Base-by-base conservation (phyloP, 1,284 basidiomycete species). In the Leccinum huronense region DNA sequence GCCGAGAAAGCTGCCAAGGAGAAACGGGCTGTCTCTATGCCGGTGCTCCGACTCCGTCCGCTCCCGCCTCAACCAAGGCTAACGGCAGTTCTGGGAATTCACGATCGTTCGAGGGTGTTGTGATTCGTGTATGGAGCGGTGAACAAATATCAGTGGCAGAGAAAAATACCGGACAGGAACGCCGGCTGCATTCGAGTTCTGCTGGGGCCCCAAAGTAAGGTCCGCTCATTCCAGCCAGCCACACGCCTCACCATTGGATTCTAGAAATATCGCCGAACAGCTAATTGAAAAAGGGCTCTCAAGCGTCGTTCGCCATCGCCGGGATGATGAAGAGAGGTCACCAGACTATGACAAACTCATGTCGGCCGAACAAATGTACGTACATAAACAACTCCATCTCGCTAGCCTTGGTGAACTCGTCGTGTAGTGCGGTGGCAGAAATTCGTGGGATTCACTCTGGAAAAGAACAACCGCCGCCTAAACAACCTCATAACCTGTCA, bases 301-400 rank as follows among this genome's bases (percentile, higher is more conserved):
- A 2, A 91, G 89, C 61, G 92, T 94, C 9, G 87, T 98, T 55
- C 88, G 96, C 58, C 97, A 99, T 78, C 91, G 89, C 70, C 88
- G 94, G 53, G 96, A 97, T 70, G 97, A 98, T 73, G 97, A 98
- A 77, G 93, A 97, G 70, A 87, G 95, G 59, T 97, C 95, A 23
- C 85, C 91, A 13, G 96, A 98, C 75, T 95, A 93, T 70, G 97
- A 99, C 79, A 94, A 94, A 77, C 82, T 98, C 54, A 95, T 98
- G 85, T 88, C 91, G 45, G 96, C 96, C 14, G 97, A 99, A 80
- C 94, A 91, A 83, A 80, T 79, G 92, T 95, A 71, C 78, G 90
- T 80, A 9, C 53, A 55, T 27, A 4, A 58, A 16, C 8, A 33
- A 19, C 14, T 30, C 9, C 14, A 5, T 56, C 33, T 33, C 9